phyloP scores from a whole-genome alignment of 441 rosid species.

The Adansonia gregorii region DNA sequence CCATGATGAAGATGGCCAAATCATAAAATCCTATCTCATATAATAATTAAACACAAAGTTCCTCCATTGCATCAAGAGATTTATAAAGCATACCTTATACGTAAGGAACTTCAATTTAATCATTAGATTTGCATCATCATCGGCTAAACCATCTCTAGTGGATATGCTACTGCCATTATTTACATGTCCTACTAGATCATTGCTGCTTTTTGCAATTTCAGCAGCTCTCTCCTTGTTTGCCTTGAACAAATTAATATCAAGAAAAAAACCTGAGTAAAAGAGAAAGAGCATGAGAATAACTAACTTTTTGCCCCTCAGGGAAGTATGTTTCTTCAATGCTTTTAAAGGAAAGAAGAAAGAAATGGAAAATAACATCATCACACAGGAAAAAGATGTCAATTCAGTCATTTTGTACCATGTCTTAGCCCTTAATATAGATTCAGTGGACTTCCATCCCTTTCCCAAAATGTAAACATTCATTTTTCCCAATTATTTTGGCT shows the following conservation, averaged over 20 bases:
- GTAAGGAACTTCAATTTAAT: conserved; percentile 92
- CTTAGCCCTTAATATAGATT: background rate
- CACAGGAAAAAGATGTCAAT: background rate
- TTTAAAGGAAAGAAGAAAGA: background rate
- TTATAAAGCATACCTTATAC: conserved; percentile 66
- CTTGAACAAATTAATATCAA: conserved; percentile 88
- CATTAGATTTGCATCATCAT: conserved; percentile 93
- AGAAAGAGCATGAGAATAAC: conserved; percentile 32
- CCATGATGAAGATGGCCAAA: background rate
- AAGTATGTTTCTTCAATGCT: conserved; percentile 12
- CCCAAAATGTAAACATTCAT: background rate
- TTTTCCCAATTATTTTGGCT: conserved; percentile 8
- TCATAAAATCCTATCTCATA: background rate
- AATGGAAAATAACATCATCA: conserved; percentile 3
- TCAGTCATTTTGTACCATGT: background rate
- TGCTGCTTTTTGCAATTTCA: conserved; percentile 50
- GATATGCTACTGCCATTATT: conserved; percentile 44
- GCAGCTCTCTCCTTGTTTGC: conserved; percentile 62
- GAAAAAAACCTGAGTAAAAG: conserved; percentile 72
- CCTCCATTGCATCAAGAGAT: background rate
- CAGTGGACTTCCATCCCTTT: background rate
- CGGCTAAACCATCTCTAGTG: conserved; percentile 64
- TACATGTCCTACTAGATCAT: conserved; percentile 40
- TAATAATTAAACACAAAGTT: background rate
- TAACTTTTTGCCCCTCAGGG: background rate